Percentiles rank a stretch among this genome's conserved stretches.
phyloP scores from a whole-genome alignment of 441 rosid genomes.

The Pelargonium myrrhifolium region DNA sequence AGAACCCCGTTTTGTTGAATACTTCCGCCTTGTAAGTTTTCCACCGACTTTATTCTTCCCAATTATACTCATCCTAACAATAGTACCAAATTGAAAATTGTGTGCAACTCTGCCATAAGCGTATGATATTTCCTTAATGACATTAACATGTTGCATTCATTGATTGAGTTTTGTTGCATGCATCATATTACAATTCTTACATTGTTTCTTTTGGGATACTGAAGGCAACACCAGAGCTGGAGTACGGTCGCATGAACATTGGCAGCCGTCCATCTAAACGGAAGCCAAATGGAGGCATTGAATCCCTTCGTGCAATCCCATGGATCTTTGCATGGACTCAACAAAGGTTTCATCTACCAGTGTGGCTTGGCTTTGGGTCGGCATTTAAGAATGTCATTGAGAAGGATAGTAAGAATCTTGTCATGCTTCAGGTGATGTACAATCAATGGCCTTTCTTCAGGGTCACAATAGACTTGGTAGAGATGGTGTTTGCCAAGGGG shows the following conservation, averaged over 20 bases:
- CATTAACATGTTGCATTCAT: background rate
- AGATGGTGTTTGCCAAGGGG: conserved; percentile 98
- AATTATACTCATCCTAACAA: too few species aligned
- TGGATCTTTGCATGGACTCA: conserved; percentile 97
- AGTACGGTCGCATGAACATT: conserved; percentile 94
- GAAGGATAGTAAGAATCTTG: conserved; percentile 66
- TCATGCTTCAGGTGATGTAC: conserved; percentile 79
- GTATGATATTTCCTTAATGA: too few species aligned
- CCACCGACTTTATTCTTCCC: too few species aligned
- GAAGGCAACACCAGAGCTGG: conserved; percentile 90
- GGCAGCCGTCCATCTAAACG: conserved; percentile 95
- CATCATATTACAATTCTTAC: conserved; percentile 8
- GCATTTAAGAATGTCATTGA: conserved; percentile 53
- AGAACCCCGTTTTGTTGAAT: conserved; percentile 90
- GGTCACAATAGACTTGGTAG: conserved; percentile 60
- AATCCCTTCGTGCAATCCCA: conserved; percentile 85
- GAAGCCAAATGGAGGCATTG: conserved; percentile 91
- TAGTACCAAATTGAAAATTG: too few species aligned
- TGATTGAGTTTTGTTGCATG: too few species aligned
- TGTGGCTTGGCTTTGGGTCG: conserved; percentile 90
- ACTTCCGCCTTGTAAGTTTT: conserved; percentile 79
- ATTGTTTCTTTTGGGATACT: background rate
- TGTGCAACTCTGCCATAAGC: too few species aligned
- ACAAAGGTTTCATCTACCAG: conserved; percentile 29
- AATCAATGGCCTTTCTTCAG: conserved; percentile 63